Percentiles rank a stretch among this genome's conserved stretches.
Evolutionary conservation across 192 early-diverging fungal species (phyloP).

Genomic region (Diversispora epigaea): DNA sequence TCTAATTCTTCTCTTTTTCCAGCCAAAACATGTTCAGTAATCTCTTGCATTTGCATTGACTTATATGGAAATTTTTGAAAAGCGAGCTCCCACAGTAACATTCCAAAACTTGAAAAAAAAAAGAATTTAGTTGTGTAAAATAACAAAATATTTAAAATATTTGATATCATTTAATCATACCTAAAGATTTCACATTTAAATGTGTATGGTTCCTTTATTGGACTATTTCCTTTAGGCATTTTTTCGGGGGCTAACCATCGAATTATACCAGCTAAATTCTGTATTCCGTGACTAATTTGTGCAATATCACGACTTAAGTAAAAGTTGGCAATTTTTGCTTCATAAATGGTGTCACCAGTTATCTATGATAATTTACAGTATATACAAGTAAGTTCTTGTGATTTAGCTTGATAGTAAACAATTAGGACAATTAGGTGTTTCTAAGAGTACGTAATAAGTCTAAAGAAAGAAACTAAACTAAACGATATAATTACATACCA

Average conservation of each 20-base stretch:
- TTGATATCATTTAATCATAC: neutral
- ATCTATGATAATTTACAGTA: neutral
- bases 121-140: neutral
- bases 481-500: neutral
- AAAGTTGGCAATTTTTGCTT: constrained; percentile 28
- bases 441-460: neutral
- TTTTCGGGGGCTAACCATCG: constrained; percentile 29
- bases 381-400: neutral
- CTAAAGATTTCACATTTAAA: constrained; percentile 32
- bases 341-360: neutral
- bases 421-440: no score
- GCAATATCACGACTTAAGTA: neutral
- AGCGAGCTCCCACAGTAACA: constrained; percentile 8
- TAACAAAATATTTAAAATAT: neutral
- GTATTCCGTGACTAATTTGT: neutral
- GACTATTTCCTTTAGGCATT: neutral
- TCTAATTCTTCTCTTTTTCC: constrained; percentile 3
- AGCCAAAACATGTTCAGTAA: constrained; percentile 4
- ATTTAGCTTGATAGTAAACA: neutral
- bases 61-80: constrained; percentile 16
- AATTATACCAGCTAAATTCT: constrained; percentile 4
- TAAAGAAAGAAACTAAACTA: neutral
- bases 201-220: constrained; percentile 7
- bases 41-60: neutral
- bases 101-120: constrained; percentile 10